A percentile compares a stretch with the other conserved stretches of the same genome.
phyloP scores from a whole-genome alignment of 2,329 filamentous ascomycete genomes.

The Fusarium mangiferae region DNA sequence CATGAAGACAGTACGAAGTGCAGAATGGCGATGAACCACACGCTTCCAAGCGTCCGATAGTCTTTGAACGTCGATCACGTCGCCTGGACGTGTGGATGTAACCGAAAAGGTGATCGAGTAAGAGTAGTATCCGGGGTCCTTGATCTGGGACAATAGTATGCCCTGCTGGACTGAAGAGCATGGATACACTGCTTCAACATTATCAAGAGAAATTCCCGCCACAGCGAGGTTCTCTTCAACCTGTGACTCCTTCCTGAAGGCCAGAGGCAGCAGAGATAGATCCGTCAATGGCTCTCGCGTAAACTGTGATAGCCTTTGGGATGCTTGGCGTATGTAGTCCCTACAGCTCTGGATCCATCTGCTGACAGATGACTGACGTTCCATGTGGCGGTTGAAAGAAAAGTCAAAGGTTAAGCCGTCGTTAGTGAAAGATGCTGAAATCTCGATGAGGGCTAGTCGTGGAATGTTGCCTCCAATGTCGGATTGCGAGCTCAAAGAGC shows the following conservation, averaged over 20 bases:
- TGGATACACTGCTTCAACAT: conserved; percentile 32
- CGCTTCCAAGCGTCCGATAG: conserved; percentile 33
- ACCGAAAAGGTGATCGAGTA: conserved; percentile 37
- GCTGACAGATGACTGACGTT: not conserved
- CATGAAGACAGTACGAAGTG: conserved; percentile 39
- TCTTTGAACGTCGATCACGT: not conserved
- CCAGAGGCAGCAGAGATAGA: conserved; percentile 19
- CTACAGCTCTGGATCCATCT: not conserved
- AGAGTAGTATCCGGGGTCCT: conserved; percentile 26
- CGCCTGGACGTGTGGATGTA: not conserved
- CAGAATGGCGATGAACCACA: conserved; percentile 34
- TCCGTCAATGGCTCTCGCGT: not conserved
- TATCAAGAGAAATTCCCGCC: not conserved
- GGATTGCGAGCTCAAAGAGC: conserved; percentile 2
- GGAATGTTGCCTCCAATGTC: conserved; percentile 25
- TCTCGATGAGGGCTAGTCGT: conserved; percentile 31
- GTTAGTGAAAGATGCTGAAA: conserved; percentile 10
- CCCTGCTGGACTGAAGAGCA: conserved; percentile 39
- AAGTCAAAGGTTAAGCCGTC: conserved; percentile 7
- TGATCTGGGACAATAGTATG: conserved; percentile 35
- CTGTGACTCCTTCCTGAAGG: not conserved
- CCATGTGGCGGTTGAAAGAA: conserved; percentile 22
- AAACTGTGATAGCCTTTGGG: not conserved
- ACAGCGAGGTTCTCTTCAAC: not conserved
- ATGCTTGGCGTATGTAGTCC: not conserved